phyloP scores from a whole-genome alignment of 352 stramenopile species.

The Globisporangium emineosum region DNA sequence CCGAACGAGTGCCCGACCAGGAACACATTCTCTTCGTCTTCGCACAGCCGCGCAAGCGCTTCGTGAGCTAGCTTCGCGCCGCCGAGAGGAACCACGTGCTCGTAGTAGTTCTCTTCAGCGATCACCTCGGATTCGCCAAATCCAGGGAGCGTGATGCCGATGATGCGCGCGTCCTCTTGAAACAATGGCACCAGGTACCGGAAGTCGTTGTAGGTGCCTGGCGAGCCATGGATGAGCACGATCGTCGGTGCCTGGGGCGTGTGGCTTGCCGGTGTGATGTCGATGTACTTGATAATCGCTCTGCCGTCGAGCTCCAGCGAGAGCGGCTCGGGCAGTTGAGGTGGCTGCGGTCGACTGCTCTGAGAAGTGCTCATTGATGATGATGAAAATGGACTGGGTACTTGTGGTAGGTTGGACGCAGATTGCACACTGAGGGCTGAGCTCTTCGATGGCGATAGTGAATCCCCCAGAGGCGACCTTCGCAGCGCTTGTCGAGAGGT shows the following conservation, averaged over 20 bases:
- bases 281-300: constrained; percentile 40
- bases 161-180: constrained; percentile 36
- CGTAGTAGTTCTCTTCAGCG: constrained; percentile 38
- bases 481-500: not conserved
- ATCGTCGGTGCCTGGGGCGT: constrained; percentile 28
- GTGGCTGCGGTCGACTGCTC: not conserved
- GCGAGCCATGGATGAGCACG: constrained; percentile 67
- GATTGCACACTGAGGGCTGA: not conserved
- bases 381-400: not conserved
- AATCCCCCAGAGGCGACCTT: not conserved
- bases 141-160: constrained; percentile 58
- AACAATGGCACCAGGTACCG: constrained; percentile 56
- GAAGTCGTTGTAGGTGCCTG: constrained; percentile 61
- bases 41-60: constrained; percentile 34
- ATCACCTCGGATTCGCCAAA: constrained; percentile 46
- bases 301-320: constrained; percentile 31
- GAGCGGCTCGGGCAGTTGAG: constrained; percentile 23
- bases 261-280: constrained; percentile 14
- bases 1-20: constrained; percentile 13
- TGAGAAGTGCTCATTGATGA: not conserved
- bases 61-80: constrained; percentile 36
- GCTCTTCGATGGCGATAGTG: not conserved
- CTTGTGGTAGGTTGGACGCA: not conserved
- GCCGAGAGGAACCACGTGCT: constrained; percentile 36
- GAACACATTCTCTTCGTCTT: constrained; percentile 14